Conservation (phyloP, 2,329 filamentous ascomycete species). For the Pestalotiopsis sp. region DNA sequence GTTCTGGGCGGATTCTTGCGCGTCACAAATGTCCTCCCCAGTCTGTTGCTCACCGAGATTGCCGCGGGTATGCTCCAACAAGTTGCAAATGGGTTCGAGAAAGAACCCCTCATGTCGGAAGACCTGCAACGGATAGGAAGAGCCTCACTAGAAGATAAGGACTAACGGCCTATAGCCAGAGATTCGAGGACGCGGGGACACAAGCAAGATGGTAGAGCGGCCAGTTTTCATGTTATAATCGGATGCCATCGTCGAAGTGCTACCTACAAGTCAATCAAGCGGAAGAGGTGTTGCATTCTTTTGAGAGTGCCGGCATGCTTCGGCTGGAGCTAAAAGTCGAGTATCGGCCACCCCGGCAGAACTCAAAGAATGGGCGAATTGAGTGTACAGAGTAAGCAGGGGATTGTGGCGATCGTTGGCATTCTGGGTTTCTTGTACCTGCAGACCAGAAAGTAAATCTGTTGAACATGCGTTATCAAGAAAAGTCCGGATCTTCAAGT, state of each 20-base stretch:
- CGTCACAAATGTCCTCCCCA: not conserved
- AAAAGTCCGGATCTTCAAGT: not conserved
- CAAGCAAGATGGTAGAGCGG: not conserved
- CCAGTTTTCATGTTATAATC: not conserved
- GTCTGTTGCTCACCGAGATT: not conserved
- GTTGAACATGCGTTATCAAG: not conserved
- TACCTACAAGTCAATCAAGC: not conserved
- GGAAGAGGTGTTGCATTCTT: not conserved
- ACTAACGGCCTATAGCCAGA: not conserved
- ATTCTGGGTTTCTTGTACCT: not conserved
- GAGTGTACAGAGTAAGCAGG: not conserved
- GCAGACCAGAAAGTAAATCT: not conserved
- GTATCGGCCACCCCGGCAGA: not conserved
- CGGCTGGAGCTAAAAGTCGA: not conserved
- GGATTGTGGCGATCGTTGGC: not conserved
- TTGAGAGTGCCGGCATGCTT: not conserved
- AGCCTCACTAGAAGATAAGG: not conserved
- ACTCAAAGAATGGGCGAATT: not conserved
- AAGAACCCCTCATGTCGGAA: not conserved
- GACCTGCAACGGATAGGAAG: conserved; percentile 6
- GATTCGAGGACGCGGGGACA: not conserved
- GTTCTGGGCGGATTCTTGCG: not conserved
- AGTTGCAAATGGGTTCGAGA: conserved; percentile 8
- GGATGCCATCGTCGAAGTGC: not conserved
- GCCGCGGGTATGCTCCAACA: conserved; percentile 7